Evolutionary conservation across 768 basidiomycete species (phyloP).

Genomic region (Tylopilus vinaceipallidus): DNA sequence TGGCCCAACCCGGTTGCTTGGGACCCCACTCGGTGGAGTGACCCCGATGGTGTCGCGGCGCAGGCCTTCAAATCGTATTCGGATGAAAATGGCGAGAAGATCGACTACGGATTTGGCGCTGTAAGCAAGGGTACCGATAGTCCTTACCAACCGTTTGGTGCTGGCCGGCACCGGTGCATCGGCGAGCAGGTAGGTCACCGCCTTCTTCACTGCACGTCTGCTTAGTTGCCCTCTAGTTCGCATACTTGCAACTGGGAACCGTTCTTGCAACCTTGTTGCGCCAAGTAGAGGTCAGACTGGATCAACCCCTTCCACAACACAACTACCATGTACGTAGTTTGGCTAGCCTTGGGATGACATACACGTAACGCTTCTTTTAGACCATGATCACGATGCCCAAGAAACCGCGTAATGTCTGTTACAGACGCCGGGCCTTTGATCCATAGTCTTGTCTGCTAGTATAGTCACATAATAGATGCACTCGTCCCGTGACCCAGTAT

Average conservation of each 20-base stretch:
- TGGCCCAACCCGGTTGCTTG: constrained; percentile 76
- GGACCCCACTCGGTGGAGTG: constrained; percentile 85
- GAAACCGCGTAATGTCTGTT: constrained; percentile 59
- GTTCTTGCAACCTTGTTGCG: constrained; percentile 80
- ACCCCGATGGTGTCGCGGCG: constrained; percentile 78
- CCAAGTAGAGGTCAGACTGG: constrained; percentile 69
- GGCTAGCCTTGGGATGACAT: not conserved
- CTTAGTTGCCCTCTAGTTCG: constrained; percentile 58
- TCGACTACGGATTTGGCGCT: constrained; percentile 95
- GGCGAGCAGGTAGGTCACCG: constrained; percentile 68
- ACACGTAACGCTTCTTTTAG: constrained; percentile 37
- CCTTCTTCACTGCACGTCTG: not conserved
- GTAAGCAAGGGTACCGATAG: constrained; percentile 96
- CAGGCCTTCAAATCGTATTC: constrained; percentile 73
- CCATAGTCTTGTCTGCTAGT: constrained; percentile 23
- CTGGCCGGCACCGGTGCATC: constrained; percentile 93
- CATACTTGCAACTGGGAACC: constrained; percentile 88
- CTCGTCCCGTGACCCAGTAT: no score
- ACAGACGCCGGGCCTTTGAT: constrained; percentile 62
- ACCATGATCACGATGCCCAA: constrained; percentile 94
- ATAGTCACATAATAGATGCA: constrained; percentile 5
- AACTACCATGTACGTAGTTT: constrained; percentile 80
- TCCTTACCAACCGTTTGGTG: constrained; percentile 97
- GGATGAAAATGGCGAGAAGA: constrained; percentile 79
- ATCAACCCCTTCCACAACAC: constrained; percentile 61